Evolutionary conservation across 2,329 filamentous ascomycete genomes (phyloP).

Genomic region (Colletotrichum sojae): DNA sequence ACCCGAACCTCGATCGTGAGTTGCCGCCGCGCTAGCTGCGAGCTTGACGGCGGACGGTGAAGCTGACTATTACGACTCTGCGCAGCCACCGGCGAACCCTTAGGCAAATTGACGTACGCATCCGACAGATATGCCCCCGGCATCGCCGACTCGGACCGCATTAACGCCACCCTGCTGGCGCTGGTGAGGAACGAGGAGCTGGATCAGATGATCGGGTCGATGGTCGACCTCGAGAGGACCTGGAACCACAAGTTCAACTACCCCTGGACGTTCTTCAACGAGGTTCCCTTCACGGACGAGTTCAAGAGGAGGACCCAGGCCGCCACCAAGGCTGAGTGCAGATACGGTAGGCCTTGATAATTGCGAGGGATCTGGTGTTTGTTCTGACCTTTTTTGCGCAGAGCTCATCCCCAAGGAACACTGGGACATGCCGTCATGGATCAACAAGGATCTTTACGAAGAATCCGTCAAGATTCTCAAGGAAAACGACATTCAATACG

Average conservation of each 20-base stretch:
- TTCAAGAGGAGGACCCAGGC: slow-evolving; percentile 88
- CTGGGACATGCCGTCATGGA: slow-evolving; percentile 94
- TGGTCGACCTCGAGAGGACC: slow-evolving; percentile 91
- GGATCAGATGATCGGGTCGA: slow-evolving; percentile 85
- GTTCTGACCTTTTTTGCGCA: slow-evolving; percentile 52
- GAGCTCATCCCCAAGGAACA: slow-evolving; percentile 94
- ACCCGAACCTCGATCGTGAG: slow-evolving; percentile 91
- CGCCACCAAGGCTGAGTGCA: slow-evolving; percentile 88
- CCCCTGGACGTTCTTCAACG: slow-evolving; percentile 99
- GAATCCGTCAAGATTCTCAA: slow-evolving; percentile 88
- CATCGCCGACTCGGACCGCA: slow-evolving; percentile 82
- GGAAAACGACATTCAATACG: slow-evolving; percentile 92
- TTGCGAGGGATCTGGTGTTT: background rate
- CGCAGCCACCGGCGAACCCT: slow-evolving; percentile 85
- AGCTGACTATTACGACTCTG: slow-evolving; percentile 29
- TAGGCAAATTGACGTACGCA: slow-evolving; percentile 80
- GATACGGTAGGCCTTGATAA: slow-evolving; percentile 74
- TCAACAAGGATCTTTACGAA: slow-evolving; percentile 86
- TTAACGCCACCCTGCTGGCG: slow-evolving; percentile 92
- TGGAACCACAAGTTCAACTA: slow-evolving; percentile 99
- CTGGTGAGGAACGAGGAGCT: slow-evolving; percentile 95
- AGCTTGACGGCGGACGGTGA: background rate
- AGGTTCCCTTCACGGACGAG: slow-evolving; percentile 91
- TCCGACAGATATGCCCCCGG: slow-evolving; percentile 84
- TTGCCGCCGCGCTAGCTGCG: slow-evolving; percentile 36